Evolutionary conservation across 306 rosid species (phyloP).

Genomic region (Purshia tridentata): DNA sequence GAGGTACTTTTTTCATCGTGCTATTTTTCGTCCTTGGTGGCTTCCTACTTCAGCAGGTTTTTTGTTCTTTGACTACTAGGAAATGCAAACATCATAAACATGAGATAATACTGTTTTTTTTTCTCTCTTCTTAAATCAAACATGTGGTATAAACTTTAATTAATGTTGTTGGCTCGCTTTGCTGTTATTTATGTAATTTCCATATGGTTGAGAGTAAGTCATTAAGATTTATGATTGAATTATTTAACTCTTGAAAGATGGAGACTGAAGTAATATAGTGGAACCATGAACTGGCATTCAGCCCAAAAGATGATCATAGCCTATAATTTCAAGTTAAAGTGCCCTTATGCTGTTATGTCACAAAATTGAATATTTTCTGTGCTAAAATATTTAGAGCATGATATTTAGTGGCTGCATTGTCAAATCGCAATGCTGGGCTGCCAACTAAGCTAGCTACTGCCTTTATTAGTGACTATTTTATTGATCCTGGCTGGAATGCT

Average conservation of each 20-base stretch:
- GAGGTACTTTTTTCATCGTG: conserved; percentile 52
- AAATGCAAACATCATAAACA: background rate
- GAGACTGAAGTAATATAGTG: background rate
- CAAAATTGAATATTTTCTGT: background rate
- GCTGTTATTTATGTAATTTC: background rate
- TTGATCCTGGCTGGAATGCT: conserved; percentile 25
- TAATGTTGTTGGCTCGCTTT: background rate
- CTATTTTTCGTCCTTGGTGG: background rate
- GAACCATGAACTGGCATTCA: background rate
- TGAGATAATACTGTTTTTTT: background rate
- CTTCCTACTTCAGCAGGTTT: background rate
- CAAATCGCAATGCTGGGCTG: conserved; percentile 7
- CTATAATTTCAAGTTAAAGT: background rate
- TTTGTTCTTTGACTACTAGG: conserved; percentile 3
- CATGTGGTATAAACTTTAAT: background rate
- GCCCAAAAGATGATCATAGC: background rate
- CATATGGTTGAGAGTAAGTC: background rate
- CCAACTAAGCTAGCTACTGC: conserved; percentile 13
- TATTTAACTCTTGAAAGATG: background rate
- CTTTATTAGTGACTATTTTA: conserved; percentile 5
- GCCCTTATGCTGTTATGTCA: background rate
- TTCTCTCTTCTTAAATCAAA: background rate
- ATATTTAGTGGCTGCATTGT: background rate
- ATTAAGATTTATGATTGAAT: background rate
- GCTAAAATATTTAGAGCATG: conserved; percentile 5